Percentiles rank a stretch among this genome's conserved stretches.
Conservation (phyloP, 441 rosid genomes). For the Erodium texanum region DNA sequence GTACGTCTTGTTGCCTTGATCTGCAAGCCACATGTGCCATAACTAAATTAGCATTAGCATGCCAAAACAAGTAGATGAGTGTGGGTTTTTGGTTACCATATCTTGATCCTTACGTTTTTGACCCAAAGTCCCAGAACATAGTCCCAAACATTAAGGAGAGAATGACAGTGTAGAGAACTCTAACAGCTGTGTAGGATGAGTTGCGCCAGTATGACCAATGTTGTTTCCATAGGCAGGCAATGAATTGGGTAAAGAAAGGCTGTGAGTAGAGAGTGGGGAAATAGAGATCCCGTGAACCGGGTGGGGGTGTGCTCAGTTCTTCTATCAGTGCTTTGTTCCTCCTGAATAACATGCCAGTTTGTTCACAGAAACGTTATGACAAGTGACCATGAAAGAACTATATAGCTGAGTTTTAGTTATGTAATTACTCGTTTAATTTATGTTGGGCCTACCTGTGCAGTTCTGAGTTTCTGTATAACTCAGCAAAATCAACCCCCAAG, state of each 20-base stretch:
- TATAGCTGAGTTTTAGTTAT: too few species aligned
- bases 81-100: not conserved
- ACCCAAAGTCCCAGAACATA: constrained; percentile 67
- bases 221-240: constrained; percentile 81
- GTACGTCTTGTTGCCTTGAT: constrained; percentile 36
- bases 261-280: constrained; percentile 54
- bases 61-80: not conserved
- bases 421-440: too few species aligned
- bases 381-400: not conserved
- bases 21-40: constrained; percentile 14
- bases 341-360: constrained; percentile 41
- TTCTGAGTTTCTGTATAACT: constrained; percentile 52
- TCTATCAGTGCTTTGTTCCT: constrained; percentile 57
- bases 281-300: constrained; percentile 52
- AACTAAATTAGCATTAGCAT: too few species aligned
- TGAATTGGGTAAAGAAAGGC: constrained; percentile 46
- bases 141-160: constrained; percentile 60
- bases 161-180: constrained; percentile 49
- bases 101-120: constrained; percentile 41
- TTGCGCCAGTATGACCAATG: constrained; percentile 78
- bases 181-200: constrained; percentile 62
- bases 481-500: constrained; percentile 51
- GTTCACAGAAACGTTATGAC: not conserved
- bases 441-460: constrained; percentile 38
- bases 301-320: constrained; percentile 45